Evolutionary conservation across 2,329 filamentous ascomycete genomes (phyloP).

Genomic region (Intubia oerlemansii): DNA sequence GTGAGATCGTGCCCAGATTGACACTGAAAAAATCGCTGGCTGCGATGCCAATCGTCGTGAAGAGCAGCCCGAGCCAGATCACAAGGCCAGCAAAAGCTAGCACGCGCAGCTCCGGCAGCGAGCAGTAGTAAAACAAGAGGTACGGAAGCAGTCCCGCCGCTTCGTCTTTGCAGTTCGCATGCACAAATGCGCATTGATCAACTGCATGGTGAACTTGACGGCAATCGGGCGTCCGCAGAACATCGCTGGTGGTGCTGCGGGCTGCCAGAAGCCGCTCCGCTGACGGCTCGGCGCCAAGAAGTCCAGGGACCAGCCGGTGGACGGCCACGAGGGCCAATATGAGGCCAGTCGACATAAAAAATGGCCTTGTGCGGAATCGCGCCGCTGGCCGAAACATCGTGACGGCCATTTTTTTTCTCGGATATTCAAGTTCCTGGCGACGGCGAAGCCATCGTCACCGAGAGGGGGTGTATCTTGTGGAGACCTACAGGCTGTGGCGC

Average conservation of each 20-base stretch:
- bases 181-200: slow-evolving; percentile 78
- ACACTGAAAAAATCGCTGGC: slow-evolving; percentile 97
- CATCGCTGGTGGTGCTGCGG: too few relatives aligned
- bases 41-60: slow-evolving; percentile 92
- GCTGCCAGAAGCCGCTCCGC: background rate
- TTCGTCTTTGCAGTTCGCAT: slow-evolving; percentile 63
- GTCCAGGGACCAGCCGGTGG: slow-evolving; percentile 9
- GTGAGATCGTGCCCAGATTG: slow-evolving; percentile 83
- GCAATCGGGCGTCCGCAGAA: slow-evolving; percentile 47
- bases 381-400: too few relatives aligned
- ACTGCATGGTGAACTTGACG: slow-evolving; percentile 52
- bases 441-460: too few relatives aligned
- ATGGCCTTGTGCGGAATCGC: slow-evolving; percentile 23
- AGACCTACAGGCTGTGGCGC: too few relatives aligned
- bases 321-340: slow-evolving; percentile 21
- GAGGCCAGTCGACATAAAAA: slow-evolving; percentile 24
- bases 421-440: too few relatives aligned
- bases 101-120: slow-evolving; percentile 42
- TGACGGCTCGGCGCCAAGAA: background rate
- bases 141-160: slow-evolving; percentile 82
- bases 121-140: slow-evolving; percentile 78
- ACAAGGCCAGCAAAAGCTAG: slow-evolving; percentile 62
- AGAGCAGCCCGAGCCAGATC: slow-evolving; percentile 71
- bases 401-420: too few relatives aligned
- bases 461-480: too few relatives aligned